Evolutionary conservation across 495 filamentous ascomycete genomes (phyloP).

Genomic region (Pyronema domesticum): DNA sequence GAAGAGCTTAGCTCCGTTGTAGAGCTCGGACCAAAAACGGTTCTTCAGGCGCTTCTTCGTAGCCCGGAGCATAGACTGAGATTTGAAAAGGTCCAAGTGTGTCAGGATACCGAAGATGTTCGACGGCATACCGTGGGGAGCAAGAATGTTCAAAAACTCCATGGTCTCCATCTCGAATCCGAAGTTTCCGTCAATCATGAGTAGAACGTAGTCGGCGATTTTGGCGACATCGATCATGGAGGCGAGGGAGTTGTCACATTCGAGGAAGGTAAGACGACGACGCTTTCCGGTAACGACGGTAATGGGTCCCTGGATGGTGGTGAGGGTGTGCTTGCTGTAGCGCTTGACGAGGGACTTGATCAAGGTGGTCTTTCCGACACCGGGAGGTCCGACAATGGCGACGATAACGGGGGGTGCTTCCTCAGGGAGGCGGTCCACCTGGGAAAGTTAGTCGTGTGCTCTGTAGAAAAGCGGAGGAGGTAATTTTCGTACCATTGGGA

Average conservation of each 20-base stretch:
- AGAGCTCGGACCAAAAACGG: conserved; percentile 88
- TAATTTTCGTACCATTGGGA: conserved; percentile 41
- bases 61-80: conserved; percentile 68
- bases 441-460: background rate
- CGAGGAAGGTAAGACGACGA: conserved; percentile 80
- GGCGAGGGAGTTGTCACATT: conserved; percentile 88
- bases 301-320: conserved; percentile 73
- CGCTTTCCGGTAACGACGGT: conserved; percentile 90
- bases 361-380: conserved; percentile 61
- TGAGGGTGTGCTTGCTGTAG: conserved; percentile 88
- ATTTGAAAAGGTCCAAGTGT: conserved; percentile 87
- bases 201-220: conserved; percentile 83
- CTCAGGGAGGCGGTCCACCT: conserved; percentile 78
- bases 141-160: conserved; percentile 89
- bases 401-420: conserved; percentile 90
- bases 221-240: conserved; percentile 92
- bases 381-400: conserved; percentile 80
- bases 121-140: conserved; percentile 84
- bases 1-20: conserved; percentile 90
- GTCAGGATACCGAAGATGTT: conserved; percentile 96
- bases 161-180: conserved; percentile 99
- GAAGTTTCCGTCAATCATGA: conserved; percentile 97
- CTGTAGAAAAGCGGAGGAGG: background rate
- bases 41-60: conserved; percentile 94
- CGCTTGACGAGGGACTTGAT: conserved; percentile 84